Evolutionary conservation across 257 asterid genomes (phyloP).

Genomic region (Thymus quinquecostatus): DNA sequence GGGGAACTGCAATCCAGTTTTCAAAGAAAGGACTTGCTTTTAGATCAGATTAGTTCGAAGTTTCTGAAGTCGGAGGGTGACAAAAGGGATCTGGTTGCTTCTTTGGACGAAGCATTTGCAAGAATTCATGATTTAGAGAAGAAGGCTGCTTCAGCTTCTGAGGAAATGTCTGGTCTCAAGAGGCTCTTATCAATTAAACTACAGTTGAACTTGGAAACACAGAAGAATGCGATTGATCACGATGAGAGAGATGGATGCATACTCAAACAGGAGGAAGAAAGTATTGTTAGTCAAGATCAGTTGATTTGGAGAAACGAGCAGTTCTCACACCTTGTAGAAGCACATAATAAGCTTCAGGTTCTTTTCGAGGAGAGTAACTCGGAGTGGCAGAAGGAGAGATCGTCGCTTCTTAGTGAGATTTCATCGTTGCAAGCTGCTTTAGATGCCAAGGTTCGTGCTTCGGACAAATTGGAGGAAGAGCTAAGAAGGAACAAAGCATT

Average conservation of each 20-base stretch:
- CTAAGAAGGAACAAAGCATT: slow-evolving; percentile 29
- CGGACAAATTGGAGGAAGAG: slow-evolving; percentile 42
- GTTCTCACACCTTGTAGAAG: slow-evolving; percentile 52
- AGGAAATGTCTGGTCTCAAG: slow-evolving; percentile 50
- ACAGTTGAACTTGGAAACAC: slow-evolving; percentile 34
- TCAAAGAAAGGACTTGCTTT: slow-evolving; percentile 41
- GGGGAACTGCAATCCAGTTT: slow-evolving; percentile 50
- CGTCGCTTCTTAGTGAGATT: slow-evolving; percentile 39
- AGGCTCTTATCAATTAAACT: slow-evolving; percentile 36
- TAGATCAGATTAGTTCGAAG: slow-evolving; percentile 44
- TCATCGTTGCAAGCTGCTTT: slow-evolving; percentile 41
- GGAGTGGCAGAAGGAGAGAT: slow-evolving; percentile 52
- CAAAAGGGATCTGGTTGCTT: slow-evolving; percentile 33
- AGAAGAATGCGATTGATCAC: slow-evolving; percentile 35
- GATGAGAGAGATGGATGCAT: slow-evolving; percentile 41
- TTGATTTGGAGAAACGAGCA: slow-evolving; percentile 54
- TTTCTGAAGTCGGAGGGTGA: slow-evolving; percentile 37
- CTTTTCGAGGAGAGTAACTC: slow-evolving; percentile 35
- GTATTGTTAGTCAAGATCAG: slow-evolving; percentile 30
- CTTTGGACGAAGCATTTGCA: slow-evolving; percentile 43
- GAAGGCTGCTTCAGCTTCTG: slow-evolving; percentile 37
- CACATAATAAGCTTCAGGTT: slow-evolving; percentile 37
- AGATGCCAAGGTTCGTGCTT: slow-evolving; percentile 42
- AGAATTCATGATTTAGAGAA: slow-evolving; percentile 49
- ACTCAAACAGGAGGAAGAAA: slow-evolving; percentile 46